Evolutionary conservation across 208 protist species (phyloP), one percentile per base, ranked within the genome.

Genomic region (Crithidia thermophila): DNA sequence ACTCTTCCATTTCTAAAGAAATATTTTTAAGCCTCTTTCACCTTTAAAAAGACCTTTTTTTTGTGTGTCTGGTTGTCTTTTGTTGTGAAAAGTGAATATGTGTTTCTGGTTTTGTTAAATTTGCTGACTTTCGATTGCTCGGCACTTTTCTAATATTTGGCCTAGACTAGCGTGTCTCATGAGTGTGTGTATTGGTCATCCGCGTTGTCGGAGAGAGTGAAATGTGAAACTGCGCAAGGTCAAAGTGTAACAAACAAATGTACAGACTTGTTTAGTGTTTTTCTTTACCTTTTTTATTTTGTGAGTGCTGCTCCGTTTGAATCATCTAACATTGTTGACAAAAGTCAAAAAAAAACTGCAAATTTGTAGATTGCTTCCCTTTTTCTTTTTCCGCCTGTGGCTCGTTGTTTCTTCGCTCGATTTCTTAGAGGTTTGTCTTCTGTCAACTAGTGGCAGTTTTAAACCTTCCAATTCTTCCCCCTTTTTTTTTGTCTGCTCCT

Each of bases 401-500:
- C 31, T 13, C 40, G 5, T 50, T 39, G 52, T 55, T 64, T 56
- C 1, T 68, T 51, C 25, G 20, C 11, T 49, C 11, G n/a, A 64
- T 51, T 65, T 53, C 59, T 28, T 56, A 69, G 16, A 50, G 55
- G 4, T 50, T 59, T 46, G 25, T 27, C 4, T 39, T n/a, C 21
- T 36, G 6, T 39, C 5, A 14, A 63, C 47, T 60, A 46, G 4
- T n/a, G 20, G 7, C 42, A 46, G 0, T 53, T 27, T 59, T 34
- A 60, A 60, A 52, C 40, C 11, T 50, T 45, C 8, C 40, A 58
- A 1, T 40, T 59, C 42, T 28, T 49, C 33, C 20, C 40, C 18
- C 34, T 57, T 66, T 47, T 67, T 39, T 64, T 66, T 34, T 66
- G 33, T 61, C 58, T 39, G 60, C n/a, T 73, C n/a, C n/a, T n/a